These are phyloP conservation scores for Emmonsia crescens DNA, from an alignment of 2,329 filamentous ascomycete genomes.

Conservation along the genomic window DNA sequence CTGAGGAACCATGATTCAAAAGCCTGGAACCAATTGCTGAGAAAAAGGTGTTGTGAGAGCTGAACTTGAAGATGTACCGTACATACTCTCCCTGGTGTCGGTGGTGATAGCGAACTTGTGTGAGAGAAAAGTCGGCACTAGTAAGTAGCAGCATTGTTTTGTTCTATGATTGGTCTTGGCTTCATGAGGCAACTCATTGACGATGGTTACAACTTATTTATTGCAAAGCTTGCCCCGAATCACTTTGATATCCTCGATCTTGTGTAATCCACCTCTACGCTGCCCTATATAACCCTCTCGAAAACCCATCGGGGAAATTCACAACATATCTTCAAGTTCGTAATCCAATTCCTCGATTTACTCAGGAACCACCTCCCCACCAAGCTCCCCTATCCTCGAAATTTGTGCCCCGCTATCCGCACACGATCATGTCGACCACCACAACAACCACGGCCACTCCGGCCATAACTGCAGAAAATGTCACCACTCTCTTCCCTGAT, in stretches of 20 bases:
- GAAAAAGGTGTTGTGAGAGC: neutral
- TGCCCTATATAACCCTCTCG: neutral
- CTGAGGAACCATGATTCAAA: neutral
- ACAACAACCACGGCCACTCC: slow-evolving; percentile 41
- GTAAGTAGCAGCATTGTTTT: too few relatives aligned
- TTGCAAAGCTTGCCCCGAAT: neutral
- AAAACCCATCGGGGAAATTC: neutral
- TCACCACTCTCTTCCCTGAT: slow-evolving; percentile 81
- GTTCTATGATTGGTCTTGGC: neutral
- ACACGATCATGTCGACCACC: slow-evolving; percentile 27
- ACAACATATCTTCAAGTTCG: neutral
- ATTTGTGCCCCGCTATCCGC: neutral
- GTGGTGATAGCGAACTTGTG: neutral
- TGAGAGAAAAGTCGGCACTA: too few relatives aligned
- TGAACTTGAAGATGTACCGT: neutral
- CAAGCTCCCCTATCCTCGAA: neutral
- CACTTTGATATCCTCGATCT: neutral
- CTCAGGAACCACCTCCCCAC: neutral
- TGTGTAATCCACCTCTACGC: neutral
- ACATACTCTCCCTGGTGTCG: too few relatives aligned
- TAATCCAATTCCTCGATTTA: neutral
- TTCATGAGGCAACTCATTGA: neutral
- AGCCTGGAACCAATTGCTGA: neutral
- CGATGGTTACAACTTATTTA: neutral
- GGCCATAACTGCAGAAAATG: slow-evolving; percentile 72